These are phyloP conservation scores for Boletus tylopilopsis DNA, from an alignment of 768 basidiomycete genomes.

Conservation along the genomic window DNA sequence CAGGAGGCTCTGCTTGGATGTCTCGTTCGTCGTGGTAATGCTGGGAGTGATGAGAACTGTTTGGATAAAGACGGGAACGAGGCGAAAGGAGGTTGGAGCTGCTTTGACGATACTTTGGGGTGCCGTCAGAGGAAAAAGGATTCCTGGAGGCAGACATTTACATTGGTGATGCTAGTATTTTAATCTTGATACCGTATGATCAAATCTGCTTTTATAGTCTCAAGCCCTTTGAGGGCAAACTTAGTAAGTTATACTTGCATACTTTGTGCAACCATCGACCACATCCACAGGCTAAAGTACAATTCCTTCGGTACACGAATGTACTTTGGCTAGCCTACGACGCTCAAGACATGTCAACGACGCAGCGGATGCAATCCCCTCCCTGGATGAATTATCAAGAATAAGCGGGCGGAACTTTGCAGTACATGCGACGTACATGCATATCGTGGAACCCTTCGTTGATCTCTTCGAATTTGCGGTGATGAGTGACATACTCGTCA, in stretches of 20 bases:
- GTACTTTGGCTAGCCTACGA: background rate
- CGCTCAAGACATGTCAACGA: constrained; percentile 78
- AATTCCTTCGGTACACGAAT: background rate
- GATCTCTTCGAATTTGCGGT: constrained; percentile 67
- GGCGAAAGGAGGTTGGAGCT: constrained; percentile 62
- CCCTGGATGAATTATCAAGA: constrained; percentile 29
- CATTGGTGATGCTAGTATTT: constrained; percentile 3
- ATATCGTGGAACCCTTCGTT: constrained; percentile 92
- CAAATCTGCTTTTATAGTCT: background rate
- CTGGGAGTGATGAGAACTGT: constrained; percentile 52
- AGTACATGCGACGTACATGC: constrained; percentile 74
- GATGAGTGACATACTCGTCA: constrained; percentile 95
- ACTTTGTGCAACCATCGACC: background rate
- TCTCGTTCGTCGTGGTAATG: constrained; percentile 67
- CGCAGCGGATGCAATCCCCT: constrained; percentile 91
- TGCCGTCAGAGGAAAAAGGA: constrained; percentile 60
- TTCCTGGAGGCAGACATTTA: constrained; percentile 39
- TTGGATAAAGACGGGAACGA: constrained; percentile 68
- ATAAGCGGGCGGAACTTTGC: background rate
- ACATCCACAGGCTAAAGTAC: background rate
- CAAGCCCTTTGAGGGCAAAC: too few species aligned
- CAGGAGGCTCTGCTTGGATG: constrained; percentile 71
- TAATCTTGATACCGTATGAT: constrained; percentile 12
- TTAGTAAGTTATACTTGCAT: too few species aligned
- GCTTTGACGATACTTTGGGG: constrained; percentile 69